Evolutionary conservation across 257 asterid species (phyloP).

Genomic region (Avicennia marina): DNA sequence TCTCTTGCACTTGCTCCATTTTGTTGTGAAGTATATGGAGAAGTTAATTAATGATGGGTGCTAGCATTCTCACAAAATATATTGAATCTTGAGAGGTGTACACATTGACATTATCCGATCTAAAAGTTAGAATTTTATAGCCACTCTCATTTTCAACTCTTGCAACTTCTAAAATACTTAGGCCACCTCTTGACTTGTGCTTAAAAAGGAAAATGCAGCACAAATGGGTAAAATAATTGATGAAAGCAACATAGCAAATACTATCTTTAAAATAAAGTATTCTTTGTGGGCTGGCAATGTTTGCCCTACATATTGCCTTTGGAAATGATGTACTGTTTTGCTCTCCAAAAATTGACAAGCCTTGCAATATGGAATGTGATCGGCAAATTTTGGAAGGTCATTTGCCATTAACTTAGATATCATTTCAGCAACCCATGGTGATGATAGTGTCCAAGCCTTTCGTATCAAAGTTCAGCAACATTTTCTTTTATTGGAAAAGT

Average conservation of each 20-base stretch:
- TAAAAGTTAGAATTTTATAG: not conserved
- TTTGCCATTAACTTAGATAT: not conserved
- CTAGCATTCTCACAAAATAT: not conserved
- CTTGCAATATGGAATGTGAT: not conserved
- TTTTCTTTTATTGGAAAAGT: not conserved
- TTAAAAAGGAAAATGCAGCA: slow-evolving; percentile 3
- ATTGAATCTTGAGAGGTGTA: not conserved
- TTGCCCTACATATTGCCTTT: slow-evolving; percentile 2
- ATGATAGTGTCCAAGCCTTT: slow-evolving; percentile 14
- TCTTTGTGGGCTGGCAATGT: not conserved
- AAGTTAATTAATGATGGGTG: not conserved
- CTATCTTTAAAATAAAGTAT: not conserved
- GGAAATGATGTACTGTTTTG: slow-evolving; percentile 5
- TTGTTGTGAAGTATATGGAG: not conserved
- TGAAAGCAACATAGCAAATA: not conserved
- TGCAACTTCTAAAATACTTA: not conserved
- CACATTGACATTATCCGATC: slow-evolving; percentile 2
- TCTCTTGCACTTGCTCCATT: not conserved
- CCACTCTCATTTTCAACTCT: slow-evolving; percentile 2
- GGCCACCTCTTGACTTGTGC: not conserved
- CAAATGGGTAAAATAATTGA: slow-evolving; percentile 2
- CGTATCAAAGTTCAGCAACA: not conserved
- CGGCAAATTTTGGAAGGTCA: not conserved
- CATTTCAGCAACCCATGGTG: slow-evolving; percentile 2
- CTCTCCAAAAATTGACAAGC: slow-evolving; percentile 14